Percentiles rank a stretch among this genome's conserved stretches.
These are phyloP conservation scores for Fistulina hepatica DNA, from an alignment of 1,284 basidiomycete species.

Conservation along the genomic window DNA sequence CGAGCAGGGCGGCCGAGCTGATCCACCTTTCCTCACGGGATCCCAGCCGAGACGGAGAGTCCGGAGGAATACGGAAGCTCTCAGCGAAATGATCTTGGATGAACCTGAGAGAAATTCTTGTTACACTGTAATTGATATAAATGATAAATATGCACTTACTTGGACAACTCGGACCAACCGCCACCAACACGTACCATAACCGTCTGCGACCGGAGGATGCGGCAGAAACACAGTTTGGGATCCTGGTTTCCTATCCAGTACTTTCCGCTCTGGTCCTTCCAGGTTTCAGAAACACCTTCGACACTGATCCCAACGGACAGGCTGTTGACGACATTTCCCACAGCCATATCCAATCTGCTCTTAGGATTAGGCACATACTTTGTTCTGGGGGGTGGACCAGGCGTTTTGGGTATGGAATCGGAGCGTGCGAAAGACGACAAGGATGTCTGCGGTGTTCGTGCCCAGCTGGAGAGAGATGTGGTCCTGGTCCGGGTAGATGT, in stretches of 20 bases:
- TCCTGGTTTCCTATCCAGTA: conserved; percentile 92
- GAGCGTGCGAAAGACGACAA: conserved; percentile 33
- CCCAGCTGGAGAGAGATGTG: conserved; percentile 58
- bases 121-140: conserved; percentile 3
- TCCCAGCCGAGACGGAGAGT: conserved; percentile 43
- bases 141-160: conserved; percentile 36
- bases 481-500: too few species aligned
- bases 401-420: conserved; percentile 35
- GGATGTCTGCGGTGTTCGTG: conserved; percentile 52
- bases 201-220: conserved; percentile 83
- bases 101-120: conserved; percentile 43
- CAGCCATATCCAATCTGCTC: conserved; percentile 84
- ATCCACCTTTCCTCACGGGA: conserved; percentile 69
- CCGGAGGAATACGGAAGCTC: conserved; percentile 53
- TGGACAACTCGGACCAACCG: conserved; percentile 87
- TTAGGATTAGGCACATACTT: conserved; percentile 78
- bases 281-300: conserved; percentile 70
- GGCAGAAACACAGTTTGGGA: conserved; percentile 82
- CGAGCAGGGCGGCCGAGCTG: conserved; percentile 59
- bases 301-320: conserved; percentile 80
- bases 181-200: conserved; percentile 95
- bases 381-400: conserved; percentile 35
- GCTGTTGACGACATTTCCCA: conserved; percentile 83
- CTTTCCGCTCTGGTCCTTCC: conserved; percentile 86
- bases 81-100: conserved; percentile 80